Base-by-base conservation (phyloP, 2,329 filamentous ascomycete genomes). In the Davidsoniella neocaledoniae region DNA sequence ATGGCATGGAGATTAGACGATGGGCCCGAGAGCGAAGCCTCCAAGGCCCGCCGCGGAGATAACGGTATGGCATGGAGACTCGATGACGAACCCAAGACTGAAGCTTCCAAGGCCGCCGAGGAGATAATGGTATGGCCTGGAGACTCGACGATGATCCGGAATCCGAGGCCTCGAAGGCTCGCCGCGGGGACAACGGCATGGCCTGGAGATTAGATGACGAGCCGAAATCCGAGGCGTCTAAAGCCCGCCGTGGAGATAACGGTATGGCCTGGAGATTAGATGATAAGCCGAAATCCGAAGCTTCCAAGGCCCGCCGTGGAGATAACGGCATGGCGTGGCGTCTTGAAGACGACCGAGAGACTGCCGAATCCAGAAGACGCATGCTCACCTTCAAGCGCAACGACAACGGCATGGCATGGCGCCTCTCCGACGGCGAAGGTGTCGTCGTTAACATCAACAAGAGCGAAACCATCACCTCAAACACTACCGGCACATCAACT, bases 401-500 rank as follows among this genome's bases (percentile, higher is more conserved):
- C n/a, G 48, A 50, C 14, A 39, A 48, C 10, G 39, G 44, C 44
- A 37, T 45, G 10, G 25, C 39, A 17, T 51, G 49, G 49, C 44
- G 49, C 10, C 49, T 51, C 3, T 51, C 49, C 1, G 41, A 42
- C 14, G 45, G 43, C 23, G 41, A 52, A 16, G 50, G 50, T 19
- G 44, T 41, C 8, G 36, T 48, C 12, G 40, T 48, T 7, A 26
- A 36, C 19, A 17, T 47, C 14, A 48, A 40, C 40, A 17, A 17
- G 4, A 41, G 40, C 21, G 45, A 43, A 25, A 33, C 26, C 26
- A 48, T 52, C 8, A 45, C 50, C 9, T 25, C 21, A 9, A 37
- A 49, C 36, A 52, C 45, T 5, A 33, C n/a, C 17, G 50, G 55
- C 86, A 86, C 86, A 93, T 94, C 48, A 2, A 62, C 58, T 7